phyloP scores from a whole-genome alignment of 768 basidiomycete species.

The Crassisporium funariophilum region DNA sequence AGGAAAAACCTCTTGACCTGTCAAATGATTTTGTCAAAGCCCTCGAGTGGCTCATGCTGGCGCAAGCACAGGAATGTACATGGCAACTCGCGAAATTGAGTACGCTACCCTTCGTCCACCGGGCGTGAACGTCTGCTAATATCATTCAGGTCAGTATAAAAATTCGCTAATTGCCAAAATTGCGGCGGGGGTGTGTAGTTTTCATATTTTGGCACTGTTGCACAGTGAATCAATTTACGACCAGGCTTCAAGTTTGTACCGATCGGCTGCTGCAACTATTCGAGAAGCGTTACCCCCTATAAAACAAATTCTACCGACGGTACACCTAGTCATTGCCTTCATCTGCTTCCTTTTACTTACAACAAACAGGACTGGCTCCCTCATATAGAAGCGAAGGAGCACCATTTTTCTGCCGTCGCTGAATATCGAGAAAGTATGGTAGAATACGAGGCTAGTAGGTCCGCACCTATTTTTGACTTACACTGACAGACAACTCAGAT shows the following conservation, averaged over 20 bases:
- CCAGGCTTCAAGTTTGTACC: conserved; percentile 69
- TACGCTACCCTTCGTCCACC: conserved; percentile 33
- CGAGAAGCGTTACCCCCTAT: conserved; percentile 46
- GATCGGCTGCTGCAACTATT: conserved; percentile 45
- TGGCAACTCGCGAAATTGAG: conserved; percentile 93
- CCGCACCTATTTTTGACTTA: conserved; percentile 16
- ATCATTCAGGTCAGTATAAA: conserved; percentile 60
- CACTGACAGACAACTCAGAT: conserved; percentile 12
- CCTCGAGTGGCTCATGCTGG: conserved; percentile 79
- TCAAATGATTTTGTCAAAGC: conserved; percentile 58
- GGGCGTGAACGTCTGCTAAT: conserved; percentile 13
- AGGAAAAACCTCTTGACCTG: conserved; percentile 68
- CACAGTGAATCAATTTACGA: conserved; percentile 4
- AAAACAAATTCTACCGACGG: conserved; percentile 54
- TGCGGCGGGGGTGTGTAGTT: conserved; percentile 61
- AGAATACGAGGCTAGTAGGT: conserved; percentile 80
- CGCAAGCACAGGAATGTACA: conserved; percentile 95
- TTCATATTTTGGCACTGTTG: background rate
- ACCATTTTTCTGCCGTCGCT: conserved; percentile 88
- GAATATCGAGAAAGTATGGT: conserved; percentile 89
- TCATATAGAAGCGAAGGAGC: conserved; percentile 79
- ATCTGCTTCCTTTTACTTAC: conserved; percentile 5
- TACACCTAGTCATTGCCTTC: conserved; percentile 30
- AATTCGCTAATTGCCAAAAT: conserved; percentile 84
- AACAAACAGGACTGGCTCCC: conserved; percentile 67